phyloP scores from a whole-genome alignment of 2,329 filamentous ascomycete genomes.

The Exophiala spinifera region DNA sequence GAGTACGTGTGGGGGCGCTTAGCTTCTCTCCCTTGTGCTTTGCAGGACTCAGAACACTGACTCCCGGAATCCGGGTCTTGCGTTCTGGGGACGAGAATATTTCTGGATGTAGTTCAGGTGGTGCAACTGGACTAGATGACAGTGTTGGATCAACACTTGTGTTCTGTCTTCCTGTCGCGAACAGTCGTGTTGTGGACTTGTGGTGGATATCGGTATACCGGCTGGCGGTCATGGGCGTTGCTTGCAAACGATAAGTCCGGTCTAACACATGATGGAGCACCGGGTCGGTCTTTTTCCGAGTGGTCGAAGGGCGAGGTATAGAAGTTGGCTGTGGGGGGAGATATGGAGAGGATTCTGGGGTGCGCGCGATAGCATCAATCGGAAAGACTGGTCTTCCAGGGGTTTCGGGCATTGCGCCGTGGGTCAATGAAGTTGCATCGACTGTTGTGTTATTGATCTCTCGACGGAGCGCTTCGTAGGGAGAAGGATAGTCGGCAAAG shows the following conservation, averaged over 20 bases:
- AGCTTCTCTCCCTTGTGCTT: conserved; percentile 1
- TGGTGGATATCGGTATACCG: conserved; percentile 20
- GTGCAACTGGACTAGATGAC: conserved; percentile 67
- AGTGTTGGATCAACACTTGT: conserved; percentile 36
- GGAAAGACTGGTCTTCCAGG: conserved; percentile 20
- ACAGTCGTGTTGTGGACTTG: conserved; percentile 27
- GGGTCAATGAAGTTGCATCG: conserved; percentile 35
- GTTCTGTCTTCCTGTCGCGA: conserved; percentile 32
- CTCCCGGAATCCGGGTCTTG: conserved; percentile 59
- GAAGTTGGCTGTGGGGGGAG: conserved; percentile 47
- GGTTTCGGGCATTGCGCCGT: conserved; percentile 31
- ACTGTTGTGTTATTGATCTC: conserved; percentile 55
- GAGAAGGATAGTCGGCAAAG: conserved; percentile 67
- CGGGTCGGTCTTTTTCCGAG: conserved; percentile 57
- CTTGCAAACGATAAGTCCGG: conserved; percentile 91
- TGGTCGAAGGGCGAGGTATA: conserved; percentile 41
- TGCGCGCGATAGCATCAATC: conserved; percentile 55
- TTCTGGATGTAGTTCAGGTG: conserved; percentile 78
- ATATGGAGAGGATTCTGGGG: conserved; percentile 58
- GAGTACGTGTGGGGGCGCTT: conserved; percentile 42
- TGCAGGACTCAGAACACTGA: conserved; percentile 76
- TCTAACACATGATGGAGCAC: conserved; percentile 88
- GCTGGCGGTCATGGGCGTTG: conserved; percentile 65
- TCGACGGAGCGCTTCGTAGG: conserved; percentile 70
- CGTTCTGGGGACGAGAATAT: conserved; percentile 72